These are phyloP conservation scores for Pseudocercospora eumusae DNA, from an alignment of 2,329 filamentous ascomycete genomes.

Conservation along the genomic window DNA sequence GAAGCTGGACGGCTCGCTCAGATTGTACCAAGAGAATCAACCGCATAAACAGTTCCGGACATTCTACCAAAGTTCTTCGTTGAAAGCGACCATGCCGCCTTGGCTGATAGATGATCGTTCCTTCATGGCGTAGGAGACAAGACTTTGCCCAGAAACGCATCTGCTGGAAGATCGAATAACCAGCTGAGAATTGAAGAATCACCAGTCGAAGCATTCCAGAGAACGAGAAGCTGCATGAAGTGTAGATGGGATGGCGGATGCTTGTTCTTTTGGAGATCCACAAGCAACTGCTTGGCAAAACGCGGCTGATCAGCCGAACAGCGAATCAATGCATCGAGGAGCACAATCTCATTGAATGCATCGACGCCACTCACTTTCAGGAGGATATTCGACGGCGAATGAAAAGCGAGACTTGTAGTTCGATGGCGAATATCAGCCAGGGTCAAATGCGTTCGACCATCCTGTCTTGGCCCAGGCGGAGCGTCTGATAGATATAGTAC, in stretches of 20 bases:
- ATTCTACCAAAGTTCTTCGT: slow-evolving; percentile 16
- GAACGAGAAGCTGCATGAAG: neutral
- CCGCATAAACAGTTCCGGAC: slow-evolving; percentile 10
- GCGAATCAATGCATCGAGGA: neutral
- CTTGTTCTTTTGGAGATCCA: neutral
- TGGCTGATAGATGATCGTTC: slow-evolving; percentile 18
- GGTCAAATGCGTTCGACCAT: neutral
- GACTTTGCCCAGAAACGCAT: slow-evolving; percentile 8
- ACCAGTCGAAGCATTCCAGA: neutral
- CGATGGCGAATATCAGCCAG: neutral
- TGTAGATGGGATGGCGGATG: neutral
- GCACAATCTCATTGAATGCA: neutral
- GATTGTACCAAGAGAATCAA: neutral
- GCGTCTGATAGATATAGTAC: slow-evolving; percentile 2
- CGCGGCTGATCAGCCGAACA: slow-evolving; percentile 1
- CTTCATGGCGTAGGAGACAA: slow-evolving; percentile 17
- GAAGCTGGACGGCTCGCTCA: slow-evolving; percentile 1
- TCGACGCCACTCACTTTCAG: neutral
- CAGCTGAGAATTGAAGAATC: neutral
- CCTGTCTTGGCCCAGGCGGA: neutral
- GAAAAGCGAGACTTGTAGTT: neutral
- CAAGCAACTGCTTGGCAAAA: neutral
- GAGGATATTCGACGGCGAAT: neutral
- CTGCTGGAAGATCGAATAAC: neutral
- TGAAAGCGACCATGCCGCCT: slow-evolving; percentile 1